phyloP scores from a whole-genome alignment of 345 rosid genomes.

The Noccaea bulbosa region DNA sequence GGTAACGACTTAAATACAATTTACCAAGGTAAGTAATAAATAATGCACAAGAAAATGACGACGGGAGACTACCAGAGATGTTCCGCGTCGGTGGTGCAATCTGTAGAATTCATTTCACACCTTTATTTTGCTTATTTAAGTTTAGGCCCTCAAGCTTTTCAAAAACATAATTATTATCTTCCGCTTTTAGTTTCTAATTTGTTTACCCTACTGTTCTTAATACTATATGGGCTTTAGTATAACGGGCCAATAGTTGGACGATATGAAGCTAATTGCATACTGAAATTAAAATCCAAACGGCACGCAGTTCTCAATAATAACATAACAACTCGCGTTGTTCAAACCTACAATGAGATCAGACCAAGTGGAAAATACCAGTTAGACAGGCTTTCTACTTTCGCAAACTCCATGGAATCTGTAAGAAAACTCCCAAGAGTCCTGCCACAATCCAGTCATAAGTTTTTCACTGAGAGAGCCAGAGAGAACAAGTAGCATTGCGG shows the following conservation, averaged over 20 bases:
- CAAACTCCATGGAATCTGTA: background rate
- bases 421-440: background rate
- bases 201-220: background rate
- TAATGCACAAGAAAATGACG: background rate
- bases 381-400: background rate
- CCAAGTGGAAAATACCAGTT: background rate
- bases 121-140: background rate
- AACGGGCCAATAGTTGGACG: background rate
- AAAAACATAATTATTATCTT: background rate
- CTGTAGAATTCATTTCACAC: conserved; percentile 3
- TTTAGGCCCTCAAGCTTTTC: background rate
- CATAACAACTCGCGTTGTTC: conserved; percentile 1
- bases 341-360: background rate
- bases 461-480: background rate
- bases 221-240: background rate
- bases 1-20: conserved; percentile 20
- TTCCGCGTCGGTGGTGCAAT: conserved; percentile 43
- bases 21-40: background rate
- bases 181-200: background rate
- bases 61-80: background rate
- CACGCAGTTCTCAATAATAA: conserved; percentile 3
- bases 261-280: background rate
- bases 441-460: conserved; percentile 14
- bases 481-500: background rate
- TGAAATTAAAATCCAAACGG: background rate